Evolutionary conservation across 1,139 yeast genomes (phyloP).

Genomic region (Wickerhamiella pararugosa): DNA sequence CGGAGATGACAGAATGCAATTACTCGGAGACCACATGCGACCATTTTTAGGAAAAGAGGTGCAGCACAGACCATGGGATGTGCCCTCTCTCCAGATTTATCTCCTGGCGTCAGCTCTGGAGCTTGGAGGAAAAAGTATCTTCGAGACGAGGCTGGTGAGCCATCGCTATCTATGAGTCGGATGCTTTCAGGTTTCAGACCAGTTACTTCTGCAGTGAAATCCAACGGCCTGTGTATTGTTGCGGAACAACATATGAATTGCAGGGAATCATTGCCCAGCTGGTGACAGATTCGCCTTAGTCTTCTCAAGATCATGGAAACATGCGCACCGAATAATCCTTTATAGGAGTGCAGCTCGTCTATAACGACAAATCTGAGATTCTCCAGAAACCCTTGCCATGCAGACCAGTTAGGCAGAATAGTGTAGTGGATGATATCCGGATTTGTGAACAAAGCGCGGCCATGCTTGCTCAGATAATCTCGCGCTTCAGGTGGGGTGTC

Average conservation of each 20-base stretch:
- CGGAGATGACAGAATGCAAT: slow-evolving; percentile 86
- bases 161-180: slow-evolving; percentile 52
- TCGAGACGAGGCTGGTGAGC: slow-evolving; percentile 74
- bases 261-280: slow-evolving; percentile 36
- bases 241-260: slow-evolving; percentile 87
- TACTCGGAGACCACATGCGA: slow-evolving; percentile 53
- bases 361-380: slow-evolving; percentile 61
- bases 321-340: slow-evolving; percentile 83
- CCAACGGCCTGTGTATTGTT: slow-evolving; percentile 57
- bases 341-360: slow-evolving; percentile 78
- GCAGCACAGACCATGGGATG: slow-evolving; percentile 68
- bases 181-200: slow-evolving; percentile 38
- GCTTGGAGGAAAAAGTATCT: slow-evolving; percentile 75
- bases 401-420: slow-evolving; percentile 41
- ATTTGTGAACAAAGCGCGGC: slow-evolving; percentile 77
- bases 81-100: slow-evolving; percentile 46
- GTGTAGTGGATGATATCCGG: slow-evolving; percentile 90
- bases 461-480: slow-evolving; percentile 37
- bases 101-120: slow-evolving; percentile 45
- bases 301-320: slow-evolving; percentile 77
- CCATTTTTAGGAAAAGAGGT: slow-evolving; percentile 46
- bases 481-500: slow-evolving; percentile 58
- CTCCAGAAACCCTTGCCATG: slow-evolving; percentile 55
- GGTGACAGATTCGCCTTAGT: slow-evolving; percentile 43
- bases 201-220: slow-evolving; percentile 59